Base-by-base conservation (phyloP, 139 green algal genomes). In the Chlorella ohadii region DNA sequence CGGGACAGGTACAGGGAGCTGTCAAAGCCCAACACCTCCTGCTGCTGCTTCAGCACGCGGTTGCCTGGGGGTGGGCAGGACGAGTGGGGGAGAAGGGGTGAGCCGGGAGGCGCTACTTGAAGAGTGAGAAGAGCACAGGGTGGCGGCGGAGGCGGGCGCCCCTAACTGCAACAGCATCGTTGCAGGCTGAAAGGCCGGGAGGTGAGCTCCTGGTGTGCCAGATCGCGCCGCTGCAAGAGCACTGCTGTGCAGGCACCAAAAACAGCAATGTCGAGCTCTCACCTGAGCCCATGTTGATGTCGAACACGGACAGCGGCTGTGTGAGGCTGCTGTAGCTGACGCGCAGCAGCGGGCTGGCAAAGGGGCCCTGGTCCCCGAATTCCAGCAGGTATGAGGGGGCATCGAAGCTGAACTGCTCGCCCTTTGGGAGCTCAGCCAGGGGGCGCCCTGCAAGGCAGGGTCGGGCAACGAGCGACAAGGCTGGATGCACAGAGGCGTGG, bases 291-390 rank as follows among this genome's bases (percentile, higher is more conserved):
- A 97, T 93, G 90, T 97, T 88, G 77, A 93, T 80, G 79, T 97
- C 93, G 47, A 96, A 95, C 38, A 79, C 87, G 28, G 90, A 92
- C 63, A 65, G 38, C 11, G 96, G 96, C 25, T 93, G 97, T 57
- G 90, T 92, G n/a, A 98, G 91, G n/a, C 88, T 94, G 74, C 85
- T 91, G 92, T 97, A 98, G 9, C 56, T 57, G 74, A 98, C 66
- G 12, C 93, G 90, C 82, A 98, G 86, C 25, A 98, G 73, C 56
- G 78, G 34, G 31, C 79, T 89, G 51, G 93, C 88, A 84, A 94
- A 98, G 79, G 96, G 93, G 20, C 92, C 90, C 72, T 93, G 86
- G 17, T 79, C 63, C 31, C 81, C 76, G 17, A 81, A 33, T 36
- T 59, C 61, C 20, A 97, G 87, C 63, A 82, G 83, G 84, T 94